Evolutionary conservation across 2,329 filamentous ascomycete species (phyloP), one percentile per base, ranked within the genome.

Genomic region (Gaeumannomyces sp.): DNA sequence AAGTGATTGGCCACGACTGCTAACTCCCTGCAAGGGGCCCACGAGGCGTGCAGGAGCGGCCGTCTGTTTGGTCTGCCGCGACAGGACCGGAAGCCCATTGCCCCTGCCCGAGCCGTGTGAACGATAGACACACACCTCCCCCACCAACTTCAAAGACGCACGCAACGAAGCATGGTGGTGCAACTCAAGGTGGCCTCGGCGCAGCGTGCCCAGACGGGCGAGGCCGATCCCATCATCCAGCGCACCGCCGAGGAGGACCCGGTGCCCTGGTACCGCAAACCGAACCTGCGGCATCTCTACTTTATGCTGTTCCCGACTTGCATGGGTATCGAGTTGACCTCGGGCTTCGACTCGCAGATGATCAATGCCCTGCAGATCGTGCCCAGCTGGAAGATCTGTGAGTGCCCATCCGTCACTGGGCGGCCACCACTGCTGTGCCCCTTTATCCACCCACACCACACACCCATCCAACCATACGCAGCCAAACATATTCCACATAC

Each of bases 241-340:
- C 75, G 74, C 71, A 74, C 77, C 74, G 76, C 76, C 72, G 73
- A 77, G 71, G 74, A 76, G 38, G 76, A 77, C 69, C 74, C 71
- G 60, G 67, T 77, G 59, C 76, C 77, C 61, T 86, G 83, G 84
- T 85, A 82, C 75, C 79, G 79, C 69, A 87, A 87, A 70, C 79
- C 75, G 3, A 85, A 86, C 66, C 76, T 87, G 60, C 77, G 84
- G 45, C 68, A 69, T 19, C 74, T 87, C 64, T 87, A 87, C 70
- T 75, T 86, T n/a, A 70, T 83, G 66, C 75, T 87, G 60, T 82
- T 86, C 62, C 83, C 83, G 16, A 83, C 82, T 53, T 81, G 82
- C 71, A 82, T 86, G 72, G 84, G 84, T 56, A 84, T 87, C 60
- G 84, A 87, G 73, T 84, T 85, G 70, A 86, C 84, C 0, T 85